These are phyloP conservation scores for Lanmaoa pseudosensibilis DNA, from an alignment of 768 basidiomycete genomes.

Conservation along the genomic window DNA sequence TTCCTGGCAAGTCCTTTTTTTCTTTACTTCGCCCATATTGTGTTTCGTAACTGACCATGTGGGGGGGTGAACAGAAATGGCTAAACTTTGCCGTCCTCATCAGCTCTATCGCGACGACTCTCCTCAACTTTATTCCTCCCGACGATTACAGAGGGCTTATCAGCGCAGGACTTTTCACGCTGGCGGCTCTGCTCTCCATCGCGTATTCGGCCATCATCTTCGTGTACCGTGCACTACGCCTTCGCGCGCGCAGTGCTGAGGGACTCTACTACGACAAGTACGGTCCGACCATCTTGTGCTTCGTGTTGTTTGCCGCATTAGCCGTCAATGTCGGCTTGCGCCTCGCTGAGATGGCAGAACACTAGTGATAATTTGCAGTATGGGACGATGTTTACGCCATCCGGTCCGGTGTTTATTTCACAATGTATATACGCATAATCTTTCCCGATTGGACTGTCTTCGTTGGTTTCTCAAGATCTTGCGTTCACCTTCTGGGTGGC, in stretches of 20 bases:
- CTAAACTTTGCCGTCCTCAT: constrained; percentile 84
- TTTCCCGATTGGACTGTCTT: neutral
- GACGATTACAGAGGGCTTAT: constrained; percentile 77
- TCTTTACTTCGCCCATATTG: neutral
- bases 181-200: constrained; percentile 86
- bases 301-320: constrained; percentile 67
- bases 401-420: neutral
- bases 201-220: constrained; percentile 84
- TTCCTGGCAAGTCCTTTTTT: constrained; percentile 67
- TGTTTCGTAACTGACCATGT: neutral
- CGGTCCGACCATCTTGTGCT: constrained; percentile 75
- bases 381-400: neutral
- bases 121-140: constrained; percentile 80
- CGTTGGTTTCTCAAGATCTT: neutral
- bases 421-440: neutral
- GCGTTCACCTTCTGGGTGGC: neutral
- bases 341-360: constrained; percentile 48
- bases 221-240: constrained; percentile 65
- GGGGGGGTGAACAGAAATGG: constrained; percentile 67
- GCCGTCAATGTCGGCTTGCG: constrained; percentile 75
- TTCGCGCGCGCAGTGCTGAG: constrained; percentile 71
- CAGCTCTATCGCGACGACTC: constrained; percentile 84
- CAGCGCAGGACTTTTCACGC: constrained; percentile 84
- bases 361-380: neutral
- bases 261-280: constrained; percentile 89